Base-by-base conservation (phyloP, 179 eudicot species). In the Drosera spatulata region DNA sequence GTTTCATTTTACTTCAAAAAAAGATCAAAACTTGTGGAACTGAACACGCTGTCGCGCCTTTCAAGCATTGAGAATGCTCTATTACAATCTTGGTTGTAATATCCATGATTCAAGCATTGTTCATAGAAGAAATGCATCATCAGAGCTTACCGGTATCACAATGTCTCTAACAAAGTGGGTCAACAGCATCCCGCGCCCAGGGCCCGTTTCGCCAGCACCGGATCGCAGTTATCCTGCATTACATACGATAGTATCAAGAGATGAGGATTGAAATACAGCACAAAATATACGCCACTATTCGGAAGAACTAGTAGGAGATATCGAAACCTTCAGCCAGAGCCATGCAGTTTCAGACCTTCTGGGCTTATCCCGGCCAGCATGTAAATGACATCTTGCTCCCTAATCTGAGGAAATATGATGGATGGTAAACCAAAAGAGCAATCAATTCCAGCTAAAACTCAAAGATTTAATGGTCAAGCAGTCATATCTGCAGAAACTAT, bases 271-370 rank as follows among this genome's bases (percentile, higher is more conserved):
- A 55, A 22, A 22, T 22, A 22, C 33, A 22, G 33, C 33, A 22
- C 33, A 22, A 22, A 22, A 22, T 22, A 22, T 22, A 0, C 0
- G 33, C 33, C 1, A 1, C 33, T 22, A 22, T 1, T 22, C 33
- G 1, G 33, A 22, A 22, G 33, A 22, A 22, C 33, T 22, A 22
- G 33, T 22, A 22, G 33, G 33, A 22, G 33, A 22, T 1, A 22
- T 1, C 33, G 1, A 22, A 56, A 59, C 78, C 68, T 69, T 74
- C 33, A 74, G 54, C 74, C 78, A 74, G 39, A 5, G 52, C 77
- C 80, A 76, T 40, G 77, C 80, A 11, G 64, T 59, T 65, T 76
- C 71, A 13, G 71, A 47, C 71, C 80, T 66, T 76, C 71, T 22
- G 41, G 58, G 66, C 69, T 69, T 69, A 72, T 62, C 54, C 74